These are phyloP conservation scores for Thalassia testudinum DNA, from an alignment of 116 monocot genomes.

Conservation along the genomic window DNA sequence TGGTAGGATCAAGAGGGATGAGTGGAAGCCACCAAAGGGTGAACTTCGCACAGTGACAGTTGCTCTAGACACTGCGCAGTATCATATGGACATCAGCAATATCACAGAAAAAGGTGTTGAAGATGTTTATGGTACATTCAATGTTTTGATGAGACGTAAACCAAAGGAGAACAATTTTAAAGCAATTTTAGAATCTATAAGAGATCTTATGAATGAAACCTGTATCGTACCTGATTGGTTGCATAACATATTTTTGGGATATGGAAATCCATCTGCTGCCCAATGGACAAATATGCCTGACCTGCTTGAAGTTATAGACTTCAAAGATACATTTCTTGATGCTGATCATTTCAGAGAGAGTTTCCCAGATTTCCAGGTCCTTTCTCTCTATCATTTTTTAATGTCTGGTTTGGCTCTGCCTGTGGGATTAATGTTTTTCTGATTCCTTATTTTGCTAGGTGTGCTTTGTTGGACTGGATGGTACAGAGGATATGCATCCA, in stretches of 20 bases:
- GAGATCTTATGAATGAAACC: conserved; percentile 96
- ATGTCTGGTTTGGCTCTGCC: no score
- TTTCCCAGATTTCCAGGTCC: conserved; percentile 64
- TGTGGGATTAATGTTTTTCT: conserved; percentile 2
- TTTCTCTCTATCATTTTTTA: not conserved
- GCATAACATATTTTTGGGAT: conserved; percentile 93
- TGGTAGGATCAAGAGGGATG: conserved; percentile 88
- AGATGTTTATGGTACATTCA: conserved; percentile 83
- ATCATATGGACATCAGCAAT: conserved; percentile 77
- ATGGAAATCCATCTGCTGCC: conserved; percentile 98
- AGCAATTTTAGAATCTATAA: conserved; percentile 94
- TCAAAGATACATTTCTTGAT: conserved; percentile 97
- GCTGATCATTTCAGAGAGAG: conserved; percentile 63
- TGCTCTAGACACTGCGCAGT: conserved; percentile 90
- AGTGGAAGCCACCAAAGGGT: conserved; percentile 99
- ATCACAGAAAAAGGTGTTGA: conserved; percentile 59
- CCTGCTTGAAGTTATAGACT: conserved; percentile 81
- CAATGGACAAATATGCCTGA: conserved; percentile 99
- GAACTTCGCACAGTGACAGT: conserved; percentile 77
- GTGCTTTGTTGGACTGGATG: conserved; percentile 51
- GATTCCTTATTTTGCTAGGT: conserved; percentile 29
- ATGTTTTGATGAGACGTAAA: conserved; percentile 92
- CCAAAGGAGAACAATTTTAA: conserved; percentile 99
- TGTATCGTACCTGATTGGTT: conserved; percentile 97
- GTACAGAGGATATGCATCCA: conserved; percentile 39